phyloP scores from a whole-genome alignment of 2,329 filamentous ascomycete species.

The Aspergillus puulaauensis region DNA sequence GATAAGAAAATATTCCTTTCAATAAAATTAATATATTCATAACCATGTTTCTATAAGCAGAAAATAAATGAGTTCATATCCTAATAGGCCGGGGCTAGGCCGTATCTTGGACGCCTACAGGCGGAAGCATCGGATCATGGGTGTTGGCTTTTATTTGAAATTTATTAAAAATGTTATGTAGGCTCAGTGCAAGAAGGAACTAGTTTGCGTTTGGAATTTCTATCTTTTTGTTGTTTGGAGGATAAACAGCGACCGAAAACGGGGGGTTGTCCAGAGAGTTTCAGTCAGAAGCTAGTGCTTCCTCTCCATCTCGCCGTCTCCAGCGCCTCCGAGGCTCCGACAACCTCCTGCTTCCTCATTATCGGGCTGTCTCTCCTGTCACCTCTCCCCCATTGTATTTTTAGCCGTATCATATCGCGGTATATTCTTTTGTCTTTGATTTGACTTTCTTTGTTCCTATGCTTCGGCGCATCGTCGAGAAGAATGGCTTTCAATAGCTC shows the following conservation, averaged over 20 bases:
- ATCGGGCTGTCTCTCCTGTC: not conserved
- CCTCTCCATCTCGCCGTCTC: not conserved
- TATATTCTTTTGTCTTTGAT: not conserved
- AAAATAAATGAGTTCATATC: not conserved
- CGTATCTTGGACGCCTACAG: too few relatives aligned
- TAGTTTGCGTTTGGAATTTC: not conserved
- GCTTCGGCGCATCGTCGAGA: slow-evolving; percentile 5
- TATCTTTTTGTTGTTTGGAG: not conserved
- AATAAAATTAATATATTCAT: slow-evolving; percentile 18
- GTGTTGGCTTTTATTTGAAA: not conserved
- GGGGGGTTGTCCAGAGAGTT: not conserved
- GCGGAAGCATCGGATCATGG: not conserved
- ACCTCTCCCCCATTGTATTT: not conserved
- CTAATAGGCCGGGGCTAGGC: not conserved
- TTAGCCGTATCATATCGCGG: not conserved
- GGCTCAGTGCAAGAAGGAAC: not conserved
- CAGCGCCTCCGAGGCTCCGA: not conserved
- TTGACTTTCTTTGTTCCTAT: not conserved
- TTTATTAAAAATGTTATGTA: not conserved
- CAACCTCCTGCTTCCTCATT: not conserved
- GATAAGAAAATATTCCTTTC: slow-evolving; percentile 25
- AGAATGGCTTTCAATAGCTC: slow-evolving; percentile 23
- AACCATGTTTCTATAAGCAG: not conserved
- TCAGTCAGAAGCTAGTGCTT: not conserved
- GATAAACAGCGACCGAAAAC: not conserved